Base-by-base conservation (phyloP, 1,139 yeast species). In the Zygoascus sp. region DNA sequence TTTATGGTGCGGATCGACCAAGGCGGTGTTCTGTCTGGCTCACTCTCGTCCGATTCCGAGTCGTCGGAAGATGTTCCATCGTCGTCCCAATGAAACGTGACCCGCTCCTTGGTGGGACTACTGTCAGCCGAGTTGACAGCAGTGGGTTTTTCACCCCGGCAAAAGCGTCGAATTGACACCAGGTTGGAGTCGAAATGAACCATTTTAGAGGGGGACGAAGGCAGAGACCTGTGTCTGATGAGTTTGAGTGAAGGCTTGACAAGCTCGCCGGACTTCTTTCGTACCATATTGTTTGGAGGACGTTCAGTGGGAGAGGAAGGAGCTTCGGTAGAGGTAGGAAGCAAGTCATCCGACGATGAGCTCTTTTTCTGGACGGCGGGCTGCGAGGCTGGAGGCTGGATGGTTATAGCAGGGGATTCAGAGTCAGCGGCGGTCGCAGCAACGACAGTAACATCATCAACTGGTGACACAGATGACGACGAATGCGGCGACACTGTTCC, bases 201-300 rank as follows among this genome's bases (percentile, higher is more conserved):
- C 55, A 75, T 80, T 60, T 87, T 87, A 16, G 84, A 77, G 0
- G 86, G 85, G 3, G 94, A 82, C 0, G 83, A 70, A 2, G 96
- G 96, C 69, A 85, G 74, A 10, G 89, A 81, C 55, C 74, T 73
- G 28, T 80, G 74, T 47, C 86, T 68, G 38, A 68, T 67, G 38
- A 78, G 66, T 60, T 82, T 84, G 46, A 87, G 70, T 20, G 87
- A 81, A 3, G 90, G 79, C 60, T 85, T 84, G 42, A 87, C 84
- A 35, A 84, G 69, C 61, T 87, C 95, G 20, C 95, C 95, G 3
- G 87, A 79, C 65, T 87, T 87, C 61, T 82, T 84, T 20, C 88
- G 77, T 3, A 83, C 46, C 38, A 45, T 46, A 15, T 32, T 32
- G 21, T 16, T 32, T 2, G 39, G 8, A 11, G 34, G 17, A 7